Base-by-base conservation (phyloP, 192 early-diverging fungal genomes). In the Rhizoclosmatium sp. region DNA sequence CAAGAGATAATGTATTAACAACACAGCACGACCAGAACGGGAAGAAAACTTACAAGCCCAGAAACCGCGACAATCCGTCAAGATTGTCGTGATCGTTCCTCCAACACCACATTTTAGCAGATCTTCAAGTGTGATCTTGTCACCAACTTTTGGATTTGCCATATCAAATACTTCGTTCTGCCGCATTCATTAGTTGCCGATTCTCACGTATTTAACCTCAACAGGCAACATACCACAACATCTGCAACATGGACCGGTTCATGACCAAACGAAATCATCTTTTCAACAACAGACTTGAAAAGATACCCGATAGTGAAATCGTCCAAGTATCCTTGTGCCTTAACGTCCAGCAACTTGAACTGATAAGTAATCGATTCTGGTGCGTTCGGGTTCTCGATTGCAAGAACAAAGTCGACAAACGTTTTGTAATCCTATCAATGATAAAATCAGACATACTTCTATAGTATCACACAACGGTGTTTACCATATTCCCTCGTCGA, bases 81-180 rank as follows among this genome's bases (percentile, higher is more conserved):
- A 80, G 19, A 90, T 84, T 51, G 80, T 87, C 21, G 90, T 76
- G 31, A 90, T 84, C 16, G 86, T 88, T 12, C 84, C 86, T 7
- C 87, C 89, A 1, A 85, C 82, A 5, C 87, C 87, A 67, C 82
- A 85, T 46, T 65, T 62, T 16, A 83, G 47, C 9, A 90, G 75
- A 79, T 90, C 86, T 81, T 85, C 70, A n/a, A 87, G 69, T 41
- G 85, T 85, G 44, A 90, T 90, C 5, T 59, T 12, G 2, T 65
- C 12, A 2, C 39, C 7, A 21, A 61, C 47, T 39, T 54, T 61
- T 2, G 85, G 85, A 76, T 85, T 85, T 2, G 82, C 87, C 87
- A 90, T 90, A 71, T 90, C 89, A 77, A 89, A 89, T 12, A 90
- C 82, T 72, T 90, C 89, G 74, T 90, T 88, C 86, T 87, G 62